Evolutionary conservation across 306 rosid genomes (phyloP), one percentile per base, ranked within the genome.

Genomic region (Geum urbanum): DNA sequence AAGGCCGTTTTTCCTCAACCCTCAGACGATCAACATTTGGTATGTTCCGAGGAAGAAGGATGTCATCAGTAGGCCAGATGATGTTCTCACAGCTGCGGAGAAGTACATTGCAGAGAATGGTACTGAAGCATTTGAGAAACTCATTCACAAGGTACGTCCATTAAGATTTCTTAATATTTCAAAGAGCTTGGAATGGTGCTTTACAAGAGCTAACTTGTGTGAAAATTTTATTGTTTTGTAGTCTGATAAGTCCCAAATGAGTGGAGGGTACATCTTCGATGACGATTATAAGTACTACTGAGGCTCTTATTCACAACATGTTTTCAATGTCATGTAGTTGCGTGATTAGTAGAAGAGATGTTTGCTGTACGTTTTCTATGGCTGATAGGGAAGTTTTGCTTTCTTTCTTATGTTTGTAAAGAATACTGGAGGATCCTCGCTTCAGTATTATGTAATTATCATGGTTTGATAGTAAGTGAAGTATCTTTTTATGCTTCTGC

Each of bases 31-130:
- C 56, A 95, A 95, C 84, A 78, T 95, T 57, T 95, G 99, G 97
- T 95, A 87, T 64, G 87, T 95, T 63, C 99, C 97, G 11, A 76
- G 77, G 80, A 91, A 83, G 88, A 89, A 91, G 84, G 97, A 91
- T 27, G 40, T 27, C 27, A 73, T 50, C 13, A 57, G 79, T 58
- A 79, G 86, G 81, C 84, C 73, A 27, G 97, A 91, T 57, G 96
- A 95, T 77, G 69, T 91, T 80, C 73, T 89, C 66, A 79, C 91
- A 18, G 99, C 96, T 67, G 96, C 92, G 10, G 95, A 95, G 95
- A 82, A 87, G 74, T 91, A 95, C 85, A 89, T 91, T 61, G 85
- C 83, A 55, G 87, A 91, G 80, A 74, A 95, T 51, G 99, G 96
- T 48, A 86, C 89, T 13, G 76, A 74, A 37, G 91, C 37, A 35